Evolutionary conservation across 2,329 filamentous ascomycete species (phyloP).

Genomic region (Diplodia scrobiculata): DNA sequence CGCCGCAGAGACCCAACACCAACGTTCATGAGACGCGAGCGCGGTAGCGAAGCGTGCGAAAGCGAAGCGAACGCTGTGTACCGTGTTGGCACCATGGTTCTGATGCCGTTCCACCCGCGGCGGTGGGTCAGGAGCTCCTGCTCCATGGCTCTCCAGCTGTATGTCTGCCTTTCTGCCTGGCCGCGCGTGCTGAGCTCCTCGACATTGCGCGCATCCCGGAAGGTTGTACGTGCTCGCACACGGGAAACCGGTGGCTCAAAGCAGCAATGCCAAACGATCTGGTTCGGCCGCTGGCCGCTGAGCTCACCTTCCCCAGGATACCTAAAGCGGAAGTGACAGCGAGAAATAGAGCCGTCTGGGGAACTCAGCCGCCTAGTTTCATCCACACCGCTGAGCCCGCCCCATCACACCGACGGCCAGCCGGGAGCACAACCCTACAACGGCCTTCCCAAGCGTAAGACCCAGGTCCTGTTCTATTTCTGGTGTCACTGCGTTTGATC

Average conservation of each 20-base stretch:
- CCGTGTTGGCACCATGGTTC: neutral
- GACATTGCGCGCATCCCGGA: neutral
- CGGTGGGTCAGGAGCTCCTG: neutral
- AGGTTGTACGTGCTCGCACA: neutral
- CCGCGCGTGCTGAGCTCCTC: constrained; percentile 3
- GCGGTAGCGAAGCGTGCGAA: constrained; percentile 13
- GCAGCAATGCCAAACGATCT: neutral
- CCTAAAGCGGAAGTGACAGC: constrained; percentile 1
- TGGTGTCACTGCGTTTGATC: constrained; percentile 9
- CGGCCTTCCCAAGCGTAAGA: constrained; percentile 11
- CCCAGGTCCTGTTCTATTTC: constrained; percentile 18
- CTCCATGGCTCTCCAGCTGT: constrained; percentile 1
- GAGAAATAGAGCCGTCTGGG: neutral
- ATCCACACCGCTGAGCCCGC: neutral
- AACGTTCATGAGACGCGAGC: constrained; percentile 1
- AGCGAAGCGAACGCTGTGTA: constrained; percentile 1
- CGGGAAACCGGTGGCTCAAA: neutral
- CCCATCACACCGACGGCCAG: neutral
- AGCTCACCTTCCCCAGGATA: constrained; percentile 8
- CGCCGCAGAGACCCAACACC: neutral
- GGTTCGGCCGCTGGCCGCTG: constrained; percentile 16
- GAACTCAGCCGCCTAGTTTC: neutral
- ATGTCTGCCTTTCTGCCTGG: constrained; percentile 5
- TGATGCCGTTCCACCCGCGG: neutral
- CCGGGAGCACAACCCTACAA: neutral